phyloP scores from a whole-genome alignment of 2,329 filamentous ascomycete genomes.

The Hyphodiscus sp. region DNA sequence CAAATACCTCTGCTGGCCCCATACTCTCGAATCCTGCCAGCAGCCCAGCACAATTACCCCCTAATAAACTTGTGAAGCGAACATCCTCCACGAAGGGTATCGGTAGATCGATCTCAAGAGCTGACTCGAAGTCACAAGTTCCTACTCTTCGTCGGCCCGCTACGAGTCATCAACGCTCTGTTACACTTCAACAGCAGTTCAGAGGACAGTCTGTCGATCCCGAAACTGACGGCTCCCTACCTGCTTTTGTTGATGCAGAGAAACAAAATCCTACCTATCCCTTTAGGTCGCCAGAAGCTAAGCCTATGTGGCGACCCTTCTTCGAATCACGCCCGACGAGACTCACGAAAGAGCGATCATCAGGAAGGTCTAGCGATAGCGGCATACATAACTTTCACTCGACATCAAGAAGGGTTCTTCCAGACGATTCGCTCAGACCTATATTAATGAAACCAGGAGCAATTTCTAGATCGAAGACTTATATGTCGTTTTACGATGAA shows the following conservation, averaged over 20 bases:
- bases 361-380: constrained; percentile 23
- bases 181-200: constrained; percentile 53
- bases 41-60: constrained; percentile 42
- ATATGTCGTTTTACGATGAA: constrained; percentile 18
- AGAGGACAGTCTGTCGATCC: constrained; percentile 20
- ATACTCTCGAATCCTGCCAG: constrained; percentile 40
- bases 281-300: constrained; percentile 15
- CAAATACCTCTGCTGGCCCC: constrained; percentile 59
- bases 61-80: constrained; percentile 75
- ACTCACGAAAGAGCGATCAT: constrained; percentile 23
- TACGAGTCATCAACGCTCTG: constrained; percentile 72
- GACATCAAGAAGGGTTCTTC: constrained; percentile 26
- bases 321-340: constrained; percentile 29
- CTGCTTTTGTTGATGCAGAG: constrained; percentile 9
- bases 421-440: constrained; percentile 22
- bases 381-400: constrained; percentile 19
- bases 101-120: constrained; percentile 37
- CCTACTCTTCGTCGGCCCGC: constrained; percentile 65
- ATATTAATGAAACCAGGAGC: constrained; percentile 28
- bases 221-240: constrained; percentile 11
- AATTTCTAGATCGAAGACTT: constrained; percentile 16
- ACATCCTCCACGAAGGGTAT: constrained; percentile 49
- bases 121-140: constrained; percentile 53
- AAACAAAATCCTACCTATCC: constrained; percentile 13
- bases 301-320: constrained; percentile 26